Evolutionary conservation across 2,329 filamentous ascomycete species (phyloP).

Genomic region (Verticillium isaacii): DNA sequence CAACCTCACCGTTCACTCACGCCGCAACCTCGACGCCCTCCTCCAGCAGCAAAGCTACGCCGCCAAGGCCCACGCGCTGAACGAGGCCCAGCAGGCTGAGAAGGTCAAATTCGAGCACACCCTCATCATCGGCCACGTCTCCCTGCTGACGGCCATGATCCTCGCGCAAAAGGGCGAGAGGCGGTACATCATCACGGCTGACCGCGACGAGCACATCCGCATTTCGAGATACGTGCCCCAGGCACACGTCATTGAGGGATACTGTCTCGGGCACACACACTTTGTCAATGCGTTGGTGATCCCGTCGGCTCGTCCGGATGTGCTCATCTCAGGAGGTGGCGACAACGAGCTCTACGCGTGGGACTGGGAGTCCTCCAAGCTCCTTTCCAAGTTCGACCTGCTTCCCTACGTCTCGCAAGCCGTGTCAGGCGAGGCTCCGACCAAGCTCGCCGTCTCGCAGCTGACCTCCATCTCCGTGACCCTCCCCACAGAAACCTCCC

Average conservation of each 20-base stretch:
- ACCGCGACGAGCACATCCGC: slow-evolving; percentile 72
- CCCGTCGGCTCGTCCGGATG: slow-evolving; percentile 45
- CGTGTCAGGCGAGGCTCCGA: slow-evolving; percentile 15
- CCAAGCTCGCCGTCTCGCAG: slow-evolving; percentile 43
- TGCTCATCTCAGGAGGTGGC: slow-evolving; percentile 82
- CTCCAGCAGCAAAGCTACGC: slow-evolving; percentile 51
- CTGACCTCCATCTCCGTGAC: slow-evolving; percentile 25
- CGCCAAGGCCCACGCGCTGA: slow-evolving; percentile 23
- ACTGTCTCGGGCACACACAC: slow-evolving; percentile 81
- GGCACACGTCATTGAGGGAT: slow-evolving; percentile 81
- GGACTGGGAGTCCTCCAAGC: slow-evolving; percentile 63
- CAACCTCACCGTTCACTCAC: slow-evolving; percentile 58
- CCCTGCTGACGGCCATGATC: slow-evolving; percentile 77
- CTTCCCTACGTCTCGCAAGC: slow-evolving; percentile 32
- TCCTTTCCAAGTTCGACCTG: slow-evolving; percentile 52
- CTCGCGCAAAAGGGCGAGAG: slow-evolving; percentile 39
- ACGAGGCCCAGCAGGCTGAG: slow-evolving; percentile 24
- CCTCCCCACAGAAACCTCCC: not conserved
- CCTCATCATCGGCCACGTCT: slow-evolving; percentile 87
- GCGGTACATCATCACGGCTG: slow-evolving; percentile 50
- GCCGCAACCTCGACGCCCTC: slow-evolving; percentile 57
- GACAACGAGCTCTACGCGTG: slow-evolving; percentile 76
- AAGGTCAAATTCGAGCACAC: slow-evolving; percentile 63
- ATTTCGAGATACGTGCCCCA: slow-evolving; percentile 78
- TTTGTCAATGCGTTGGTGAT: slow-evolving; percentile 78